Evolutionary conservation across 2,329 filamentous ascomycete species (phyloP).

Genomic region (Aspergillus calidoustus): DNA sequence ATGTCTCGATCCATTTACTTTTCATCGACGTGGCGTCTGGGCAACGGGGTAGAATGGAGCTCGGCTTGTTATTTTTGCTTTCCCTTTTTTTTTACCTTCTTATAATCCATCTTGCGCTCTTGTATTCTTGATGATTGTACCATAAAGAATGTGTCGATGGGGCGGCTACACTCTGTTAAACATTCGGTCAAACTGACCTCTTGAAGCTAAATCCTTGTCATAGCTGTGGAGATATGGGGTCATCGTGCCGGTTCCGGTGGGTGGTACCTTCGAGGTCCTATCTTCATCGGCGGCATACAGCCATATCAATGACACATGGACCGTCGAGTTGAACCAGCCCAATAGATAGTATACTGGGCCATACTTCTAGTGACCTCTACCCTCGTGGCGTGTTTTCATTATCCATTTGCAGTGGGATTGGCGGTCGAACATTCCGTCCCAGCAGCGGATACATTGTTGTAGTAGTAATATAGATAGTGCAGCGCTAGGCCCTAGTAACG

Average conservation of each 20-base stretch:
- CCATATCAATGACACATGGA: background rate
- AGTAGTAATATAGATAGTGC: no score
- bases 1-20: conserved; percentile 3
- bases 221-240: background rate
- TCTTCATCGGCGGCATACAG: no score
- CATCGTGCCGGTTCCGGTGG: no score
- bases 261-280: no score
- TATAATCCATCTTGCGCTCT: conserved; percentile 11
- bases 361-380: no score
- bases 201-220: background rate
- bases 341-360: no score
- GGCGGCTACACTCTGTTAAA: background rate
- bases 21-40: conserved; percentile 25
- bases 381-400: background rate
- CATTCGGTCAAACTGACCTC: background rate
- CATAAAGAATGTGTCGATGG: conserved; percentile 5
- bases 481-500: no score
- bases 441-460: no score
- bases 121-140: conserved; percentile 17
- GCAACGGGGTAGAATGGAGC: conserved; percentile 24
- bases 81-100: conserved; percentile 5
- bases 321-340: background rate
- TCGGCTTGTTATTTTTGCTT: conserved; percentile 10
- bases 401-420: background rate
- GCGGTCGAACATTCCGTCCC: background rate